These are phyloP conservation scores for Beauveria pseudobassiana DNA, from an alignment of 2,329 filamentous ascomycete species.

Conservation along the genomic window DNA sequence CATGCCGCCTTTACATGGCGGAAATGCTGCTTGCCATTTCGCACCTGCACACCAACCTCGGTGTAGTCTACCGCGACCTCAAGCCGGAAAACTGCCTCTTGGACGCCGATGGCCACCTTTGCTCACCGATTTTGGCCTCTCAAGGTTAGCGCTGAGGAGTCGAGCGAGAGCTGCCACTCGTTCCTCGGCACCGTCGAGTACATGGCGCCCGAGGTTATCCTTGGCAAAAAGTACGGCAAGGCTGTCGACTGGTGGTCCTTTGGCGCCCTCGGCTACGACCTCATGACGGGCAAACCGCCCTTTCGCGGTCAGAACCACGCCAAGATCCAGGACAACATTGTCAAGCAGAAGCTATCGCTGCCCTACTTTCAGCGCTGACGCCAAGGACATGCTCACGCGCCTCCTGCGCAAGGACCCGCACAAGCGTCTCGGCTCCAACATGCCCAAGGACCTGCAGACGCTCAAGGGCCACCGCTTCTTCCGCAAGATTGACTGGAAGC, in stretches of 20 bases:
- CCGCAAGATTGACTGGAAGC: constrained; percentile 91
- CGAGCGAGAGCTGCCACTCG: constrained; percentile 64
- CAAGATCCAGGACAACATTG: constrained; percentile 93
- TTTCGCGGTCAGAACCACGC: constrained; percentile 87
- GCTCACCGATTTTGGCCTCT: constrained; percentile 92
- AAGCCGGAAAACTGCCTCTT: constrained; percentile 97
- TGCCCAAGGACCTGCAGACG: constrained; percentile 76
- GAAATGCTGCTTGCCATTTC: constrained; percentile 93
- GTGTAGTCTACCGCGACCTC: constrained; percentile 92
- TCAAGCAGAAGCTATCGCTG: constrained; percentile 81
- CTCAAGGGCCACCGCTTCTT: constrained; percentile 96
- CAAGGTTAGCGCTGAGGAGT: constrained; percentile 72
- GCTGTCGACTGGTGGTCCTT: constrained; percentile 99
- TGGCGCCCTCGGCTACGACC: constrained; percentile 82
- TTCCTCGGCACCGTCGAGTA: constrained; percentile 95
- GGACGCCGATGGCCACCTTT: constrained; percentile 88
- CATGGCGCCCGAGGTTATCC: constrained; percentile 95
- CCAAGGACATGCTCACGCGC: constrained; percentile 87
- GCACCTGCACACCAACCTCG: constrained; percentile 84
- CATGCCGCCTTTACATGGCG: constrained; percentile 93
- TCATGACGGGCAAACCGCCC: constrained; percentile 86
- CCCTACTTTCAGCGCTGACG: constrained; percentile 86
- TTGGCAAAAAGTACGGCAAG: constrained; percentile 82
- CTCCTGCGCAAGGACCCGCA: constrained; percentile 85
- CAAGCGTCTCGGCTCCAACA: constrained; percentile 81